Conservation (phyloP, 371 early-diverging fungal species). For the Blakeslea trispora region DNA sequence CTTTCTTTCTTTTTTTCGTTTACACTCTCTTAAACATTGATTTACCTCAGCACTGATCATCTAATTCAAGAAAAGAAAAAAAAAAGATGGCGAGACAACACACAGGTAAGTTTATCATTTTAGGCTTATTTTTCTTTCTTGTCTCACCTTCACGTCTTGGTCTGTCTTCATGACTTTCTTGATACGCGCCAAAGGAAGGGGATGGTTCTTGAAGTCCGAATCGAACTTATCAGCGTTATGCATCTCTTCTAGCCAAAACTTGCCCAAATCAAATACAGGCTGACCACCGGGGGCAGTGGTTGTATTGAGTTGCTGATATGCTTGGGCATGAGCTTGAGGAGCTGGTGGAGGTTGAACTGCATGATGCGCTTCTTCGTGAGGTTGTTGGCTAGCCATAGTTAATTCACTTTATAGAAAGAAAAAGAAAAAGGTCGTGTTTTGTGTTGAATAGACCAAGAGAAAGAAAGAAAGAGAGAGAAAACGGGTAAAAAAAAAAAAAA, state of each 20-base stretch:
- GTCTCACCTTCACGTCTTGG: conserved; percentile 89
- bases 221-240: conserved; percentile 37
- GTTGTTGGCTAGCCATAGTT: neutral
- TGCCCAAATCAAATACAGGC: conserved; percentile 48
- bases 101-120: neutral
- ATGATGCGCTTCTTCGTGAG: neutral
- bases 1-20: neutral
- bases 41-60: conserved; percentile 47
- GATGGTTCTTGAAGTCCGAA: conserved; percentile 89
- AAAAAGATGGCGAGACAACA: no score
- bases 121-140: neutral
- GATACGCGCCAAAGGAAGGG: conserved; percentile 97
- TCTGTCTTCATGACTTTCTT: conserved; percentile 99
- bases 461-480: no score
- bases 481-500: no score
- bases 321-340: neutral
- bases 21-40: neutral
- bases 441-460: no score
- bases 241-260: conserved; percentile 54
- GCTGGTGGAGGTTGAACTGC: neutral
- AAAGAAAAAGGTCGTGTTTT: no score
- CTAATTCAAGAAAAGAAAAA: conserved; percentile 20
- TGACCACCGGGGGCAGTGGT: conserved; percentile 25
- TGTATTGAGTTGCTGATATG: neutral
- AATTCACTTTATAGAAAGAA: neutral